Percentiles rank a stretch among this genome's conserved stretches.
Conservation (phyloP, 169 alveolate genomes). For the Eimeria acervulina region DNA sequence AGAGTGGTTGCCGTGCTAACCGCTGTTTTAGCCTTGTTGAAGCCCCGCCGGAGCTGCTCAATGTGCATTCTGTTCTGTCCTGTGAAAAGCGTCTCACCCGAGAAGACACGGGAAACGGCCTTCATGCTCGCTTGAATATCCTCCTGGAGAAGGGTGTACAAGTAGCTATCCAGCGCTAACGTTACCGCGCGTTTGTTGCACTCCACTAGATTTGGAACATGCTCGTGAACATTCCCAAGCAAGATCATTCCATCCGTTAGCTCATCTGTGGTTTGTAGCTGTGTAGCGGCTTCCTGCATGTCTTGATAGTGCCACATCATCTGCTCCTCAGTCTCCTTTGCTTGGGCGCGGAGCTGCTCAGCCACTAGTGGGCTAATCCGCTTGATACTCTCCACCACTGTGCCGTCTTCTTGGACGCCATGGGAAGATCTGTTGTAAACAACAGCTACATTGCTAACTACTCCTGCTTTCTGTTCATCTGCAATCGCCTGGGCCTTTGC, state of each 20-base stretch:
- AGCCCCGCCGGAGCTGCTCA: not conserved
- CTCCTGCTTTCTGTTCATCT: not conserved
- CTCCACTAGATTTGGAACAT: not conserved
- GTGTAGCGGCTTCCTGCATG: not conserved
- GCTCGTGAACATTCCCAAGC: not conserved
- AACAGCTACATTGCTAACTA: not conserved
- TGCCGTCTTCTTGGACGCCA: not conserved
- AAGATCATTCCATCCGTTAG: not conserved
- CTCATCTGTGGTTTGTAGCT: not conserved
- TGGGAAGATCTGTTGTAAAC: not conserved
- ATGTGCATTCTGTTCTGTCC: not conserved
- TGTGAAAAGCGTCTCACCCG: not conserved
- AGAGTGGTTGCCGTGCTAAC: not conserved
- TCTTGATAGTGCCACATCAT: not conserved
- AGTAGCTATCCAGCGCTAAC: slow-evolving; percentile 44
- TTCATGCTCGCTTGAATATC: slow-evolving; percentile 12
- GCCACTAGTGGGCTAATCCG: not conserved
- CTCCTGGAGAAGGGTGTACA: slow-evolving; percentile 7
- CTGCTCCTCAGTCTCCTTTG: not conserved
- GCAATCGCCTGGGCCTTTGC: not conserved
- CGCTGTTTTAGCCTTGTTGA: not conserved
- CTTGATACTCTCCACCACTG: not conserved
- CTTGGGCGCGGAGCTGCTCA: slow-evolving; percentile 15
- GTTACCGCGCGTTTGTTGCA: slow-evolving; percentile 19
- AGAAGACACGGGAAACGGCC: not conserved